Percentiles rank a stretch among this genome's conserved stretches.
Evolutionary conservation across 2,329 filamentous ascomycete genomes (phyloP).

Genomic region (Xylaria sp.): DNA sequence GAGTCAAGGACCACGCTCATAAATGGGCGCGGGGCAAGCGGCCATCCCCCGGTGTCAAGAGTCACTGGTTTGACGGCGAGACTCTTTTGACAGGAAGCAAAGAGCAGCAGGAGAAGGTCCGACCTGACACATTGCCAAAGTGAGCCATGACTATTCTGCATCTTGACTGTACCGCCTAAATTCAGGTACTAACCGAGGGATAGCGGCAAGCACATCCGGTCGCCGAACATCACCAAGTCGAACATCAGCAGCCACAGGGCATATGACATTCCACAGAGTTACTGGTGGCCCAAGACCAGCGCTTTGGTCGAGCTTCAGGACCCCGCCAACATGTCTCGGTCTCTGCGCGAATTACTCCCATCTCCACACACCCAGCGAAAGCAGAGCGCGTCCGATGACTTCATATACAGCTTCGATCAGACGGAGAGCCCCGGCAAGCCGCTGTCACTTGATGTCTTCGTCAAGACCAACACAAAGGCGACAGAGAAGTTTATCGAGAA

Average conservation of each 20-base stretch:
- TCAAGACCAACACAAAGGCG: slow-evolving; percentile 53
- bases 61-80: slow-evolving; percentile 28
- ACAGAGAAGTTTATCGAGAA: slow-evolving; percentile 60
- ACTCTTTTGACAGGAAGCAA: slow-evolving; percentile 44
- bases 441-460: slow-evolving; percentile 54
- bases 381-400: slow-evolving; percentile 49
- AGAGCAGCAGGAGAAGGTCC: slow-evolving; percentile 50
- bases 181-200: slow-evolving; percentile 8
- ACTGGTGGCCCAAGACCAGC: slow-evolving; percentile 51
- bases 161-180: background rate
- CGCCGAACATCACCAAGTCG: slow-evolving; percentile 54
- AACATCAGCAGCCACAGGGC: slow-evolving; percentile 35
- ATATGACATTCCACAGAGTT: slow-evolving; percentile 45
- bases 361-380: slow-evolving; percentile 42
- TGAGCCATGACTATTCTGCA: slow-evolving; percentile 43
- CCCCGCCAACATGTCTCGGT: slow-evolving; percentile 49
- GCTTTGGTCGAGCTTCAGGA: slow-evolving; percentile 53
- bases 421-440: slow-evolving; percentile 54
- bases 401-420: slow-evolving; percentile 59
- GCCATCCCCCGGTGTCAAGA: slow-evolving; percentile 46
- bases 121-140: slow-evolving; percentile 52
- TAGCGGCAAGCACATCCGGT: slow-evolving; percentile 29
- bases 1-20: slow-evolving; percentile 54
- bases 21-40: slow-evolving; percentile 58
- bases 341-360: slow-evolving; percentile 52